phyloP scores from a whole-genome alignment of 108 stramenopile genomes.

The Nitzschia putrida region DNA sequence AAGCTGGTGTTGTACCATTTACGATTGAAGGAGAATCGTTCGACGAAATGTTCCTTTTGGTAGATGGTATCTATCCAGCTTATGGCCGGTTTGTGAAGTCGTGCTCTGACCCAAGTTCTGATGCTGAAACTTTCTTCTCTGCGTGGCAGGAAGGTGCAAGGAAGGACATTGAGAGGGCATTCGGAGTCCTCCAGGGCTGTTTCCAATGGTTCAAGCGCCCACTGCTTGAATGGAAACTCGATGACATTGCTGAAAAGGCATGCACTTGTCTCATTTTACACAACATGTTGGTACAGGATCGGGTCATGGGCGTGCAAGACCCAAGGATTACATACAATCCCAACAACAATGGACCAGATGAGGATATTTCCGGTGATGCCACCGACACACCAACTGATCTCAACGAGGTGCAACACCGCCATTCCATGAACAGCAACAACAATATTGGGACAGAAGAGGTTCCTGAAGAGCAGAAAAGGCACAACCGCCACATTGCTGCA shows the following conservation, averaged over 20 bases:
- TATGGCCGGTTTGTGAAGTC: slow-evolving; percentile 22
- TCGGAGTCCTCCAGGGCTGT: slow-evolving; percentile 18
- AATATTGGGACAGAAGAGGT: no score
- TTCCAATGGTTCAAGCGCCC: slow-evolving; percentile 17
- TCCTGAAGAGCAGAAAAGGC: no score
- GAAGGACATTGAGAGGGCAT: slow-evolving; percentile 32
- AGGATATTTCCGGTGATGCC: no score
- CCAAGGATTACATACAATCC: slow-evolving; percentile 10
- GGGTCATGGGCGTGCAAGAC: slow-evolving; percentile 25
- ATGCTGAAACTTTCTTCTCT: slow-evolving; percentile 3
- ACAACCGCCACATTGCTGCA: no score
- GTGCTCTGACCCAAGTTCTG: slow-evolving; percentile 10
- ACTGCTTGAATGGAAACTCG: not conserved
- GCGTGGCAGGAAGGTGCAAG: slow-evolving; percentile 29
- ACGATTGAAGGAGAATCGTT: slow-evolving; percentile 18
- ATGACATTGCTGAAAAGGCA: slow-evolving; percentile 7
- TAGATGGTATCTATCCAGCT: slow-evolving; percentile 43
- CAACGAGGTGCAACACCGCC: no score
- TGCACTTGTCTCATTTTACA: slow-evolving; percentile 13
- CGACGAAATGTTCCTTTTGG: slow-evolving; percentile 22
- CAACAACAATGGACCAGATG: no score
- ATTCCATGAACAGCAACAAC: no score
- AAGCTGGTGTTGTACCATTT: slow-evolving; percentile 17
- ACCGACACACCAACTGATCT: no score
- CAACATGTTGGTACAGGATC: slow-evolving; percentile 29